phyloP scores from a whole-genome alignment of 2,329 filamentous ascomycete genomes.

The Epichloe aotearoae region DNA sequence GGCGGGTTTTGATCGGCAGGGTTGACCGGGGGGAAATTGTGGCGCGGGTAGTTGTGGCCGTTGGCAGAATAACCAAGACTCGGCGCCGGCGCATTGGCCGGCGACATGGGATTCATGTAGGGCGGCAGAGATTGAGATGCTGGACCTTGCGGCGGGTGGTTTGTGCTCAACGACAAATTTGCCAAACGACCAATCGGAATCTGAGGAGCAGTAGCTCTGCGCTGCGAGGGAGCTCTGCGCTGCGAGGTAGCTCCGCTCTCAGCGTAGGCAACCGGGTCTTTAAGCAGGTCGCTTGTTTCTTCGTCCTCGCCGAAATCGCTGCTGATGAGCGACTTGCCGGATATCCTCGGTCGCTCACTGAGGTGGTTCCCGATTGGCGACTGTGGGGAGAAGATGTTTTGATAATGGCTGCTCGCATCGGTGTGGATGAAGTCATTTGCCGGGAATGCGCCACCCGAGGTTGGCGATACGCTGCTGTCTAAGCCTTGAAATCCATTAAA shows the following conservation, averaged over 20 bases:
- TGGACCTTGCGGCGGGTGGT: conserved; percentile 33
- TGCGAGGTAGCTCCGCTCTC: conserved; percentile 37
- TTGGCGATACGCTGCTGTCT: conserved; percentile 45
- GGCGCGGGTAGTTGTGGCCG: conserved; percentile 43
- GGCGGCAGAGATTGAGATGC: conserved; percentile 41
- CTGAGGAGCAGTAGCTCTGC: conserved; percentile 59
- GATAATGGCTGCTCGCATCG: conserved; percentile 40
- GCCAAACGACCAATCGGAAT: conserved; percentile 57
- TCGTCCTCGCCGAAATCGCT: conserved; percentile 52
- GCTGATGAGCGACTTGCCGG: conserved; percentile 60
- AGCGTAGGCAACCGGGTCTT: conserved; percentile 59
- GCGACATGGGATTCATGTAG: conserved; percentile 41
- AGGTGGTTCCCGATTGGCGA: conserved; percentile 60
- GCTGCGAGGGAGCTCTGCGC: conserved; percentile 47
- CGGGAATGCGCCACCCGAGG: conserved; percentile 39
- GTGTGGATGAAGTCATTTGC: conserved; percentile 45
- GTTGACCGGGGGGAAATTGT: conserved; percentile 79
- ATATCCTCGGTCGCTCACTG: conserved; percentile 44
- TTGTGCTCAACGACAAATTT: conserved; percentile 57
- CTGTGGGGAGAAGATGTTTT: conserved; percentile 57
- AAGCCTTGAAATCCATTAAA: conserved; percentile 51
- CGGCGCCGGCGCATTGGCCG: conserved; percentile 28
- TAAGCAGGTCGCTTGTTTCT: conserved; percentile 58
- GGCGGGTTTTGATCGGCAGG: conserved; percentile 93
- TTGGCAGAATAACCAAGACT: conserved; percentile 19